Base-by-base conservation (phyloP, 1,139 yeast genomes). In the Yamadazyma taylorii region DNA sequence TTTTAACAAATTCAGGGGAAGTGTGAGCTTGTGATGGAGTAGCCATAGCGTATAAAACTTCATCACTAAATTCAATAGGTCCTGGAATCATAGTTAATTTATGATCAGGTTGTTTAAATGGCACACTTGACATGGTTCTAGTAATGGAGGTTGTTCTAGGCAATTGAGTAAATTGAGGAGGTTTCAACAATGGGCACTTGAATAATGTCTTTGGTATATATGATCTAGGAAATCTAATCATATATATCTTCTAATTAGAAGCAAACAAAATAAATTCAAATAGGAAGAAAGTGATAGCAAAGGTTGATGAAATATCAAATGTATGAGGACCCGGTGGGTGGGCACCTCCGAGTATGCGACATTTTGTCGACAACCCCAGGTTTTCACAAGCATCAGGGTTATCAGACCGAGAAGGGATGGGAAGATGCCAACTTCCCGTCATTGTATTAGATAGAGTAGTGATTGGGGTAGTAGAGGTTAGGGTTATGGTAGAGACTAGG, bases 21-120 rank as follows among this genome's bases (percentile, higher is more conserved):
- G 96, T 87, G 63, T 89, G 97, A 12, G 95, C 85, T 54, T 86
- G 81, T 4, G 96, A 82, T 23, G 92, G 94, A 32, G 87, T 83
- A 30, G 89, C 69, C 85, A 86, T 84, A 38, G 96, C 95, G 33
- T 70, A 69, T 50, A 86, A 77, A 35, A 90, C 97, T 43, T 72
- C 78, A 50, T 85, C 88, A 36, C 90, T 82, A 62, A 90, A 82
- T 62, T 86, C 94, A 58, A 90, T 85, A 43, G 97, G 97, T 34
- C 97, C 97, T 28, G 97, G 97, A 51, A 89, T 86, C 71, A 89
- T 69, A 50, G 89, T 74, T 60, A 78, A 67, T 50, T 74, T 74
- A 55, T 76, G 81, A 35, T 60, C 66, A 23, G 72, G 64, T 56
- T 73, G 79, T 43, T 69, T 66, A 35, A 30, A 48, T 52, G 61